Evolutionary conservation across 2,329 filamentous ascomycete species (phyloP).

Genomic region (Onygena corvina): DNA sequence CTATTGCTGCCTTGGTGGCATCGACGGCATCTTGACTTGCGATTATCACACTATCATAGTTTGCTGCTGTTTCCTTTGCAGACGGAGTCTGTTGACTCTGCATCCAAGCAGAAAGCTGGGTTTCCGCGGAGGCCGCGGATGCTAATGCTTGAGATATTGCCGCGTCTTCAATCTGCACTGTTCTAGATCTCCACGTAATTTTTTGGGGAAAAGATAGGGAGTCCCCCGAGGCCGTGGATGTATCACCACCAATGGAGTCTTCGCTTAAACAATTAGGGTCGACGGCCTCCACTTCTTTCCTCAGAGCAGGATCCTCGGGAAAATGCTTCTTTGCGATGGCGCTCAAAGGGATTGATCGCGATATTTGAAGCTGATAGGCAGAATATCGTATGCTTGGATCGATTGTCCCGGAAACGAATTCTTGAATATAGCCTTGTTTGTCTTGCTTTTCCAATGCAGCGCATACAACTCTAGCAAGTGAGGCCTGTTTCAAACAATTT

Average conservation of each 20-base stretch:
- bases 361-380: conserved; percentile 80
- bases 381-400: conserved; percentile 92
- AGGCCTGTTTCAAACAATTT: conserved; percentile 60
- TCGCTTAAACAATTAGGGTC: conserved; percentile 57
- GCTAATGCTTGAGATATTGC: conserved; percentile 77
- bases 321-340: conserved; percentile 71
- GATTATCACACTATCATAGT: conserved; percentile 82
- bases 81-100: conserved; percentile 30
- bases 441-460: conserved; percentile 52
- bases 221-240: conserved; percentile 34
- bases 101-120: conserved; percentile 39
- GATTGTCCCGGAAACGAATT: conserved; percentile 71
- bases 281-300: conserved; percentile 56
- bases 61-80: conserved; percentile 57
- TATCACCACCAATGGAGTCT: conserved; percentile 37
- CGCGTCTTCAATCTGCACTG: conserved; percentile 83
- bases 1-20: conserved; percentile 82
- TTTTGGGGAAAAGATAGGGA: conserved; percentile 51
- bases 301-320: conserved; percentile 49
- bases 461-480: conserved; percentile 71
- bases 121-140: conserved; percentile 48
- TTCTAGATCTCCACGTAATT: conserved; percentile 73
- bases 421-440: conserved; percentile 70
- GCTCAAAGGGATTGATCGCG: conserved; percentile 69
- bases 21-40: conserved; percentile 90